Conservation (phyloP, 2,329 filamentous ascomycete genomes). For the Blastomyces silverae region DNA sequence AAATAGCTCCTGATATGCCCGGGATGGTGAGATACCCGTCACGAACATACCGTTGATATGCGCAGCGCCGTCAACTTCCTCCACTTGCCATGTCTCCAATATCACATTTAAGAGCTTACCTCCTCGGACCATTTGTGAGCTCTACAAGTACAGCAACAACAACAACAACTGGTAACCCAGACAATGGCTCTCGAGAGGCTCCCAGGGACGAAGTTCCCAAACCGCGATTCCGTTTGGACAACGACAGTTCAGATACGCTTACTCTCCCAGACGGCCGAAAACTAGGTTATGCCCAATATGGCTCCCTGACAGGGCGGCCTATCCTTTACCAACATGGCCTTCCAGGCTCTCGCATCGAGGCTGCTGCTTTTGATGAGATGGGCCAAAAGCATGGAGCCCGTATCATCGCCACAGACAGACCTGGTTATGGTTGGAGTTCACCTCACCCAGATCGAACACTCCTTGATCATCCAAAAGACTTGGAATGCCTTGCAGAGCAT, state of each 20-base stretch:
- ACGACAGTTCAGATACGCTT: conserved; percentile 28
- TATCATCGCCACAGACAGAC: conserved; percentile 40
- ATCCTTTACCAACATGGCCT: conserved; percentile 42
- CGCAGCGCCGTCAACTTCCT: not conserved
- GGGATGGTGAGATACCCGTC: too few relatives aligned
- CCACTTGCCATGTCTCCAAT: not conserved
- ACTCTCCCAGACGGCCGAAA: conserved; percentile 33
- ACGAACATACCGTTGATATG: not conserved
- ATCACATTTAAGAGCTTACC: not conserved
- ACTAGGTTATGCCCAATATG: conserved; percentile 40
- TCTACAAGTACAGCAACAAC: not conserved
- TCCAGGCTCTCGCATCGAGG: conserved; percentile 41
- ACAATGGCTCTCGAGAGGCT: not conserved
- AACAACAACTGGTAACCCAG: not conserved
- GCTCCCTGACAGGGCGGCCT: conserved; percentile 27
- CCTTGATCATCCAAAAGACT: conserved; percentile 41
- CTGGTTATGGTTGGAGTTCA: conserved; percentile 40
- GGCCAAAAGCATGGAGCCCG: conserved; percentile 34
- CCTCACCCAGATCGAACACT: conserved; percentile 35
- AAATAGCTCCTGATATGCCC: too few relatives aligned
- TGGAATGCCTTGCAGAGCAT: conserved; percentile 37
- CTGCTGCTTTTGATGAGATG: conserved; percentile 30
- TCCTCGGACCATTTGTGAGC: not conserved
- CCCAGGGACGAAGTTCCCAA: not conserved
- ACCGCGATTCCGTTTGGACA: conserved; percentile 22